Base-by-base conservation (phyloP, 345 rosid genomes). In the Citrus medica region DNA sequence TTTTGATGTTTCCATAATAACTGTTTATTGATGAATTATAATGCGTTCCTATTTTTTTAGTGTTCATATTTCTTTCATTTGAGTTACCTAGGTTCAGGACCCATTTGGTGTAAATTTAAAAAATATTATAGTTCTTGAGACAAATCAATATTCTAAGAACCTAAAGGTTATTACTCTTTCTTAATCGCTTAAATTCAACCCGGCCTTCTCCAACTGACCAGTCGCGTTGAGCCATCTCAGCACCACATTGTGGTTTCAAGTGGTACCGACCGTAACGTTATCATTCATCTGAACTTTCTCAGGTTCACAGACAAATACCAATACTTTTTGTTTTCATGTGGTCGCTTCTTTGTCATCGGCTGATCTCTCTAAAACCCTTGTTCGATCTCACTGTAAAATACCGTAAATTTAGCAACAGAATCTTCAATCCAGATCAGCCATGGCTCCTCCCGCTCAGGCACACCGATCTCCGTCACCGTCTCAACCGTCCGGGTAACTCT, bases 401-500 rank as follows among this genome's bases (percentile, higher is more conserved):
- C 48, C n/a, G 42, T 63, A 27, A 70, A 0, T 27, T 27, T 5
- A 67, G 22, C 30, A 4, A 67, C 35, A 8, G 25, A 60, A 71
- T 61, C 67, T 1, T 74, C 13, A 3, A 33, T 68, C 32, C 60
- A 42, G 48, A 77, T 84, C 80, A 48, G 69, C 81, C 79, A 96
- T 96, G 99, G 88, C 97, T 84, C 98, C 99, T 84, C 97, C 97
- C 68, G 84, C 92, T 67, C 87, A 82, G 69, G 85, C 97, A n/a
- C 89, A 89, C 79, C 93, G 95, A 76, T 90, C 91, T 79, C 83
- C 92, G 22, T 96, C 99, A 32, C 97, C 97, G 70, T 94, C 99
- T 48, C 98, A 96, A 70, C 99, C 99, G 74, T 96, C 99, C 68
- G 98, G 98, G 99, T 96, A 87, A 87, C 56, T 84, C 69, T 17